Evolutionary conservation across 2,329 filamentous ascomycete genomes (phyloP), one percentile per base, ranked within the genome.

Genomic region (Parastagonospora avenae): DNA sequence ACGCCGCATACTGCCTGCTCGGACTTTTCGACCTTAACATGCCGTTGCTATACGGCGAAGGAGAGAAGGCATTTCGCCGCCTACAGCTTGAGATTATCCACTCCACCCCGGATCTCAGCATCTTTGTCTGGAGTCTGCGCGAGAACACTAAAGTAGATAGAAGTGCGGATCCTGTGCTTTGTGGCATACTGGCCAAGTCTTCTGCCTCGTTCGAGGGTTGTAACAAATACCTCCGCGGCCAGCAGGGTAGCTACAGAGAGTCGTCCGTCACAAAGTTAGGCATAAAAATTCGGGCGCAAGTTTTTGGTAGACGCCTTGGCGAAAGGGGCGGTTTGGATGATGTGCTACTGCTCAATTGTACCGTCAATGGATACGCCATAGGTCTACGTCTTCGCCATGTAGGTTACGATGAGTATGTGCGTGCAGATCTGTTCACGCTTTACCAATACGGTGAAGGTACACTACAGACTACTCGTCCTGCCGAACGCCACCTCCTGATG

Each of bases 11-110:
- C 47, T 70, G 53, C 29, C 48, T 69, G 7, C 46, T 70, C 5
- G 68, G 68, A 1, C 48, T 70, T 7, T 64, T 67, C 29, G 53
- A 59, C 36, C 48, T 71, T 2, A 57, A 60, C 24, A 66, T 71
- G 54, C 54, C 63, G 5, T 48, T 66, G 12, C 29, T 66, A 2
- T 70, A 71, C 41, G 66, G 66, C 8, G 67, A 67, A 52, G 64
- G 62, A 7, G 31, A 55, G 12, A 54, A 58, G 6, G 61, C 59
- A 9, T 66, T 64, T 41, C 31, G 27, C 2, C 42, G 59, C 14
- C 38, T 66, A 5, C 54, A 60, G 39, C 45, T 58, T 42, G 59
- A 64, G 30, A 59, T 66, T 19, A 48, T 56, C 14, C 38, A 31
- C 8, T 35, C 30, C 2, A 42, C 48, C 8, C 31, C 46, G 8